Evolutionary conservation across 345 rosid genomes (phyloP), one percentile per base, ranked within the genome.

Genomic region (Populus simonii): DNA sequence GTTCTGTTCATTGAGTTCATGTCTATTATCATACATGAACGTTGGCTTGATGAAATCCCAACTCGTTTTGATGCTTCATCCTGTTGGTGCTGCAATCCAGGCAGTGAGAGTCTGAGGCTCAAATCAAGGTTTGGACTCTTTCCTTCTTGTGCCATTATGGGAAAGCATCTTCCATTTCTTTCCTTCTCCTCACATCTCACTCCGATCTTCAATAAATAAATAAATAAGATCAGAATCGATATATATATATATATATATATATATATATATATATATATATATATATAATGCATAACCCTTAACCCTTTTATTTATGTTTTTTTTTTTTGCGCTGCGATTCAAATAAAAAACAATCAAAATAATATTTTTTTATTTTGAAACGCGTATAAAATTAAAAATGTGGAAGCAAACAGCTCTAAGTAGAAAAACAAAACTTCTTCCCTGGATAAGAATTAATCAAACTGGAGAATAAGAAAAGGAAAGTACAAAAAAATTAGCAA

Each of bases 71-170:
- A 27, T 23, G 33, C 11, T 53, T 53, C 62, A 9, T 25, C 74
- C 22, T 55, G 25, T 3, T 17, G 71, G 25, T 61, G 2, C 22
- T 61, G 2, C 22, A 45, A 27, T 65, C 59, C 74, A 27, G 80
- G 78, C 20, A 75, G 45, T n/a, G 82, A 62, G 16, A 79, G 66
- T 22, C 73, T 69, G 16, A 41, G 80, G 18, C 20, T 76, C 41
- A 76, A 76, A 53, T 83, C 85, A 15, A 66, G 49, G 13, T 7
- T 5, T 15, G n/a, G n/a, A 13, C n/a, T 22, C 33, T 47, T 22
- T 53, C 33, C 65, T 33, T 66, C 35, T 33, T 23, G 6, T 5
- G 25, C 43, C 6, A 1, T 67, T 17, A 1, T 66, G 13, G 23
- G 33, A 27, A 29, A 47, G 35, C 49, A 3, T 66, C 66, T 49